These are phyloP conservation scores for Macrolepiota dolichaula DNA, from an alignment of 768 basidiomycete species.

Conservation along the genomic window DNA sequence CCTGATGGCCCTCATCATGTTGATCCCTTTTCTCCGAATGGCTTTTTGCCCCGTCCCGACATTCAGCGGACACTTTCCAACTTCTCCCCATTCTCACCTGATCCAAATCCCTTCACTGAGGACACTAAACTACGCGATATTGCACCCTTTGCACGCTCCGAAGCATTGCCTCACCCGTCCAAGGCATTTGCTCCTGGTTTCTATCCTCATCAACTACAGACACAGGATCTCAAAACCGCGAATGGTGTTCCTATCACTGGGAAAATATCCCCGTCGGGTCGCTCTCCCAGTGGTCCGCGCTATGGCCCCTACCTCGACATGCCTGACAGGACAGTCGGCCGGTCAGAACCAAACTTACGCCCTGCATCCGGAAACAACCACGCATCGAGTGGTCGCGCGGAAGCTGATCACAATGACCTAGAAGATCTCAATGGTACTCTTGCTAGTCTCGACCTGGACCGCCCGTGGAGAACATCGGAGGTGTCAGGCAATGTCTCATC, in stretches of 20 bases:
- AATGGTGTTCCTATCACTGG: constrained; percentile 15
- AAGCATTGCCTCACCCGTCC: constrained; percentile 43
- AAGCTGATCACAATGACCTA: constrained; percentile 44
- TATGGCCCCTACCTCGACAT: constrained; percentile 45
- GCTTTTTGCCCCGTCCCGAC: constrained; percentile 28
- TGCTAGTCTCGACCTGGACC: constrained; percentile 68
- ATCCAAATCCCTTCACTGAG: constrained; percentile 45
- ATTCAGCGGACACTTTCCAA: constrained; percentile 33
- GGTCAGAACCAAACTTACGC: constrained; percentile 50
- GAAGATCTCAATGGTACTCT: constrained; percentile 75
- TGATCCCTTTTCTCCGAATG: constrained; percentile 4
- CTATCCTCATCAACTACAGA: constrained; percentile 29
- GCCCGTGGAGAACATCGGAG: constrained; percentile 26
- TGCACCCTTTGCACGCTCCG: constrained; percentile 35
- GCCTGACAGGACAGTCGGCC: constrained; percentile 35
- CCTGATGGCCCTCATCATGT: constrained; percentile 18
- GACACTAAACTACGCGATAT: constrained; percentile 27
- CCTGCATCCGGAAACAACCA: constrained; percentile 45
- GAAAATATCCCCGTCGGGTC: constrained; percentile 41
- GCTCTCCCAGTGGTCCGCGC: constrained; percentile 42
- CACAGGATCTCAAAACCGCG: constrained; percentile 34
- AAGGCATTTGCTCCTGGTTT: constrained; percentile 53
- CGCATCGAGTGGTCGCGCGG: constrained; percentile 26
- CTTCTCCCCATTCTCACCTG: constrained; percentile 82
- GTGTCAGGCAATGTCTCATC: constrained; percentile 9